Conservation (phyloP, 2,329 filamentous ascomycete genomes). For the Monosporascus ibericus region DNA sequence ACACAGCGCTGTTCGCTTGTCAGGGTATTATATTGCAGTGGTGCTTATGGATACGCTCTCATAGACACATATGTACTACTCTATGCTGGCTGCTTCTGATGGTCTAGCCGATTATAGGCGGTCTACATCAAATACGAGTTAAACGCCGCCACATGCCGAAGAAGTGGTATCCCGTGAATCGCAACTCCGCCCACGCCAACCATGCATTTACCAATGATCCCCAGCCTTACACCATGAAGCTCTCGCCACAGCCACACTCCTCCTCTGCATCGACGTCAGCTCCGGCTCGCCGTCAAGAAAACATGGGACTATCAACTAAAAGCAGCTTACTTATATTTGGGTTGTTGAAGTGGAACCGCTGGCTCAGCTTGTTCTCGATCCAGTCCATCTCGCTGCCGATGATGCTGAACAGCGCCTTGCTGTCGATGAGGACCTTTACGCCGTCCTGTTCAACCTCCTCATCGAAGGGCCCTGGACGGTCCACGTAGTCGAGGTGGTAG, state of each 20-base stretch:
- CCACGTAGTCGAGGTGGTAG: slow-evolving; percentile 92
- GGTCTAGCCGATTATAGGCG: neutral
- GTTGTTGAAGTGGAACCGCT: slow-evolving; percentile 90
- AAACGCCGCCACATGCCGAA: neutral
- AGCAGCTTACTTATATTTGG: slow-evolving; percentile 88
- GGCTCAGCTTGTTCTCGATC: slow-evolving; percentile 90
- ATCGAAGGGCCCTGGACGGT: slow-evolving; percentile 82
- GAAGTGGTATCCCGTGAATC: neutral
- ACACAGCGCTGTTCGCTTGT: no score
- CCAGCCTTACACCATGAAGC: slow-evolving; percentile 66
- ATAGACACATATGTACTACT: neutral
- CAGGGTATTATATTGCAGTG: no score
- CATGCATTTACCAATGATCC: neutral
- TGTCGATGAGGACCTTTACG: slow-evolving; percentile 92
- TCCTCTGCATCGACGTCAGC: slow-evolving; percentile 59
- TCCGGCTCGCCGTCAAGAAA: neutral
- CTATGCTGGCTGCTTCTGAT: neutral
- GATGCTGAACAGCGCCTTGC: slow-evolving; percentile 95
- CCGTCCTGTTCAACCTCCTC: slow-evolving; percentile 94
- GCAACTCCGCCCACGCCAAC: neutral
- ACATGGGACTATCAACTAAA: no score
- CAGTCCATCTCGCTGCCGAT: slow-evolving; percentile 99
- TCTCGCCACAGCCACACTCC: slow-evolving; percentile 90
- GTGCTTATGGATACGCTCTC: no score
- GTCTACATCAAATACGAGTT: neutral